These are phyloP conservation scores for Exidia glandulosa DNA, from an alignment of 768 basidiomycete genomes.

Conservation along the genomic window DNA sequence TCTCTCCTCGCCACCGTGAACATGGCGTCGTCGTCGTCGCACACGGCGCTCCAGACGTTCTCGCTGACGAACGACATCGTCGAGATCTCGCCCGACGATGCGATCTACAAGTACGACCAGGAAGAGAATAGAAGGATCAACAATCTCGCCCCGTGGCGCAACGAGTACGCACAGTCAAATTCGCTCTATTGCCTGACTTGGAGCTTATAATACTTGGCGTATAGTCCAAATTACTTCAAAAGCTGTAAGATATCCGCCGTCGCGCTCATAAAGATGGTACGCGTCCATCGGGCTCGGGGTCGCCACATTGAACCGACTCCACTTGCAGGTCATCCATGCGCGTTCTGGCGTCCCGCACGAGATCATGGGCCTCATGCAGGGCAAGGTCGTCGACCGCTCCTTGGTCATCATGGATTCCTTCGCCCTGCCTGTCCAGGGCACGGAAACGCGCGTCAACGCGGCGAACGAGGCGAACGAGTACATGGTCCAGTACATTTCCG, in stretches of 20 bases:
- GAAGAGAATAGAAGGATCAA: slow-evolving; percentile 58
- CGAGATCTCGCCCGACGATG: slow-evolving; percentile 63
- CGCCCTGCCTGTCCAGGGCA: slow-evolving; percentile 98
- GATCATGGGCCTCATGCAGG: slow-evolving; percentile 97
- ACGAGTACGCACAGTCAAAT: slow-evolving; percentile 45
- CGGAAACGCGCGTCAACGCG: slow-evolving; percentile 94
- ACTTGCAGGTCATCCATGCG: slow-evolving; percentile 42
- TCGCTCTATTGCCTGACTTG: background rate
- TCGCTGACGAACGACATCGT: slow-evolving; percentile 58
- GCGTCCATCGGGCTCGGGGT: background rate
- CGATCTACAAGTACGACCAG: slow-evolving; percentile 66
- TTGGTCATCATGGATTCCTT: slow-evolving; percentile 94
- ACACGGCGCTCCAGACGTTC: slow-evolving; percentile 63
- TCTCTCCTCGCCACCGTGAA: background rate
- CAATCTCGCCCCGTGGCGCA: slow-evolving; percentile 68
- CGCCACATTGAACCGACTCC: background rate
- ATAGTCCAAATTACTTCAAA: slow-evolving; percentile 34
- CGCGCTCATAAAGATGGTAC: slow-evolving; percentile 42
- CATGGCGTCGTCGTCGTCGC: slow-evolving; percentile 1
- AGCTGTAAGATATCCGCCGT: slow-evolving; percentile 35
- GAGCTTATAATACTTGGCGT: background rate
- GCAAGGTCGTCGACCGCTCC: slow-evolving; percentile 95
- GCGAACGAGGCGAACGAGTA: slow-evolving; percentile 42
- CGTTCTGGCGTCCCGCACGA: slow-evolving; percentile 99
- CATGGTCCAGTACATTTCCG: background rate